phyloP scores from a whole-genome alignment of 169 alveolate species.

The Neospora caninum region DNA sequence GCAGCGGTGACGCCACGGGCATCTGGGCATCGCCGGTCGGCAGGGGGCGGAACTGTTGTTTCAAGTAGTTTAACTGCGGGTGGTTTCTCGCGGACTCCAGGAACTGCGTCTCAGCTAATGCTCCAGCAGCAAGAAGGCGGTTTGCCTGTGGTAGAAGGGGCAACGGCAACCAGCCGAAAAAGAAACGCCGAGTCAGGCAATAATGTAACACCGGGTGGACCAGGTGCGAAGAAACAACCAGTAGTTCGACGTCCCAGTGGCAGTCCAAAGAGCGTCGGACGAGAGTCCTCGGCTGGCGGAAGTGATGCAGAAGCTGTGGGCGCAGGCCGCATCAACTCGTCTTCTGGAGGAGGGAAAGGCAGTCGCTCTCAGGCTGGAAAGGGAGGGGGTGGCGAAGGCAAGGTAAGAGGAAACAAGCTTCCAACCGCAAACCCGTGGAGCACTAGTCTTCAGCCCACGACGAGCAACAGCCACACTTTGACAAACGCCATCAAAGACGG shows the following conservation, averaged over 20 bases:
- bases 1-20: conserved; percentile 66
- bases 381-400: conserved; percentile 15
- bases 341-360: not conserved
- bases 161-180: conserved; percentile 39
- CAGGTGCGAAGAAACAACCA: not conserved
- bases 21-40: conserved; percentile 3
- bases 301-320: conserved; percentile 65
- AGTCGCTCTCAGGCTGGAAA: not conserved
- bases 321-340: not conserved
- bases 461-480: not conserved
- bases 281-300: conserved; percentile 31
- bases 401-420: not conserved
- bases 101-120: not conserved
- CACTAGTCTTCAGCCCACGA: not conserved
- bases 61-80: conserved; percentile 7
- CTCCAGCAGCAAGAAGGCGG: conserved; percentile 42
- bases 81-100: not conserved
- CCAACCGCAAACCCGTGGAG: conserved; percentile 28
- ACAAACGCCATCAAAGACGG: not conserved
- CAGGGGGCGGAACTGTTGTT: conserved; percentile 20
- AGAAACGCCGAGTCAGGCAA: conserved; percentile 20
- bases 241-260: conserved; percentile 20
- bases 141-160: conserved; percentile 36
- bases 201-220: not conserved
- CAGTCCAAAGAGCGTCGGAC: conserved; percentile 30